Evolutionary conservation across 768 basidiomycete species (phyloP), one percentile per base, ranked within the genome.

Genomic region (Rhizopogon rudus): DNA sequence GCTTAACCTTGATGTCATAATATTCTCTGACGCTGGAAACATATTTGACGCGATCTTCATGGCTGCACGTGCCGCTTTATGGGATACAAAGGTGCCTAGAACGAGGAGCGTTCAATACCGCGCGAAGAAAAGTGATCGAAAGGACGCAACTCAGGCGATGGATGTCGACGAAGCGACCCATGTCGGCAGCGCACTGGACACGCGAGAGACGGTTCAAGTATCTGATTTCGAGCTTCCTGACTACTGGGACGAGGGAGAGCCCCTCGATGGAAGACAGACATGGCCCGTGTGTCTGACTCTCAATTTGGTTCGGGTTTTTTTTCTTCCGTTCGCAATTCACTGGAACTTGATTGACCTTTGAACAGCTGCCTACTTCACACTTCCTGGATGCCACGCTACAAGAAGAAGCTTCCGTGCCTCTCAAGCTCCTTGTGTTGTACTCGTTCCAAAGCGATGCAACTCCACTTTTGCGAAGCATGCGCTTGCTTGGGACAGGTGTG

Each of bases 151-250:
- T 8, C 51, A 40, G 2, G 53, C 22, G n/a, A 84, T 85, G 82
- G 82, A 88, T 60, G 70, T 82, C 3, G 83, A 88, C 56, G 67
- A 44, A 39, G 57, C 51, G 4, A 45, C 42, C 52, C 20, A 54
- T 52, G 62, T 67, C 16, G 64, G 73, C 40, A 84, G 84, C 58
- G 78, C 82, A 2, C 80, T 89, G 40, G 82, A 83, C 60, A 87
- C 83, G 14, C 74, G 82, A 40, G 60, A 57, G 35, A 68, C 74
- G 39, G 67, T 65, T 22, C 68, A 69, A 8, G 87, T 84, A 10
- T 81, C 82, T 8, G 93, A 95, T 67, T 94, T 94, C 61, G 93
- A 95, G 71, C 77, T 94, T 20, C 79, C 84, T 10, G 92, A 95
- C 66, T 89, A 86, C 58, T 92, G 90, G 89, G 91, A 91, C 62